phyloP scores from a whole-genome alignment of 176 grass and related monocot genomes.

The Oryza meyeriana region DNA sequence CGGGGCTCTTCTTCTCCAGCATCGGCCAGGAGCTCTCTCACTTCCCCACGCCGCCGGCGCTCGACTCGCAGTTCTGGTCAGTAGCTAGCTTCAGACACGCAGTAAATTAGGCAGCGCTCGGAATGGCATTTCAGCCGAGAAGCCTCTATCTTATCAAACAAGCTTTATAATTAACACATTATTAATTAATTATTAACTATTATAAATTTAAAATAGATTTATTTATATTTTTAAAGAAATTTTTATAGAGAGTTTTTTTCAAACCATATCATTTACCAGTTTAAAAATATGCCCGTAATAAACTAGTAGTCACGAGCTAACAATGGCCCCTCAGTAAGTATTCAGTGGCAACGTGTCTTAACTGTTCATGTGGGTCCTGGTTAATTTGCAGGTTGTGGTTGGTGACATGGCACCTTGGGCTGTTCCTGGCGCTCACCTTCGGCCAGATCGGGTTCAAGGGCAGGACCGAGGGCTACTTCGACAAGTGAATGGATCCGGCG shows the following conservation, averaged over 20 bases:
- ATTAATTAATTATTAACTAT: too few relatives aligned
- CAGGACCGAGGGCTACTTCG: conserved; percentile 88
- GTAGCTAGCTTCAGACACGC: not conserved
- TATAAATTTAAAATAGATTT: too few relatives aligned
- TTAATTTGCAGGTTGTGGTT: conserved; percentile 71
- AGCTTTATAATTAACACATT: too few relatives aligned
- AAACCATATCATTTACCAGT: too few relatives aligned
- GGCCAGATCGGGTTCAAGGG: conserved; percentile 99
- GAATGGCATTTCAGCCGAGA: too few relatives aligned
- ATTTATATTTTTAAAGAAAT: too few relatives aligned
- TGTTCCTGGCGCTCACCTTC: conserved; percentile 86
- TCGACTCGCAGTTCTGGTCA: conserved; percentile 83
- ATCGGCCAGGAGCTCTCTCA: conserved; percentile 87
- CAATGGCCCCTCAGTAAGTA: too few relatives aligned
- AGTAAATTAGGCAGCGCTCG: too few relatives aligned
- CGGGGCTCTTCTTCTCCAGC: conserved; percentile 94
- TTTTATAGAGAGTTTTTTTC: too few relatives aligned
- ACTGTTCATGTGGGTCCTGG: not conserved
- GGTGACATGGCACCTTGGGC: conserved; percentile 85
- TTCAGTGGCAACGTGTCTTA: not conserved
- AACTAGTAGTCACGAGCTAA: too few relatives aligned
- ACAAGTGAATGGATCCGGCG: conserved; percentile 28
- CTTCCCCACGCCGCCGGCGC: conserved; percentile 75
- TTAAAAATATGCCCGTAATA: too few relatives aligned
- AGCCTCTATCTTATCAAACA: too few relatives aligned